A percentile compares a stretch with the other conserved stretches of the same genome.
Conservation (phyloP, 257 asterid species). For the Plantago major region DNA sequence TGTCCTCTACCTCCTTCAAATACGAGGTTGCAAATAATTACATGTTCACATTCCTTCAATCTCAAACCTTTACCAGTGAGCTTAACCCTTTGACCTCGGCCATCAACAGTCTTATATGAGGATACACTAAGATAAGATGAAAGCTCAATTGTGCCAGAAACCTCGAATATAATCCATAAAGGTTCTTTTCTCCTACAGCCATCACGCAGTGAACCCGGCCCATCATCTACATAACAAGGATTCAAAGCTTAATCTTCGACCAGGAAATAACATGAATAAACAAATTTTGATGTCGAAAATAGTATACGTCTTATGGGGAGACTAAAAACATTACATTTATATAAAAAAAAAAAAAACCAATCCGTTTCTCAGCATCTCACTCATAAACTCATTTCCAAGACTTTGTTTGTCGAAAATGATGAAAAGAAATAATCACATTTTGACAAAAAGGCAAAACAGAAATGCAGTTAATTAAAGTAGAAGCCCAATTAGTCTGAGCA, state of each 20-base stretch:
- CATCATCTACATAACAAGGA: conserved; percentile 52
- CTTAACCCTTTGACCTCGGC: conserved; percentile 74
- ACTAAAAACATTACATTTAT: too few relatives aligned
- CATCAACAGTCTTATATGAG: conserved; percentile 81
- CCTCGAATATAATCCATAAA: conserved; percentile 70
- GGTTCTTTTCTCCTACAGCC: conserved; percentile 82
- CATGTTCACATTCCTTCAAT: conserved; percentile 81
- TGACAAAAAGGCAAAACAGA: too few relatives aligned
- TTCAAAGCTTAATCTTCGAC: not conserved
- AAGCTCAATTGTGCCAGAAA: conserved; percentile 83
- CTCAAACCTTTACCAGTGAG: conserved; percentile 73
- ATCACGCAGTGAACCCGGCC: conserved; percentile 86
- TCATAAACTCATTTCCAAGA: too few relatives aligned
- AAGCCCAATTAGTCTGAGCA: not conserved
- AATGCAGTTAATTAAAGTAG: not conserved
- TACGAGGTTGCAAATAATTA: conserved; percentile 68
- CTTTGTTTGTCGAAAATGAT: too few relatives aligned
- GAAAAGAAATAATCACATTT: too few relatives aligned
- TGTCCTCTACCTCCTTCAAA: conserved; percentile 71
- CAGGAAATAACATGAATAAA: not conserved
- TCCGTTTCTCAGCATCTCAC: too few relatives aligned
- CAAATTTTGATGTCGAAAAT: not conserved
- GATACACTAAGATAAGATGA: conserved; percentile 55
- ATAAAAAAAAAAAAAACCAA: too few relatives aligned
- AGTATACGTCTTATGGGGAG: too few relatives aligned